Base-by-base conservation (phyloP, 108 stramenopile species). In the Nitzschia sp. region DNA sequence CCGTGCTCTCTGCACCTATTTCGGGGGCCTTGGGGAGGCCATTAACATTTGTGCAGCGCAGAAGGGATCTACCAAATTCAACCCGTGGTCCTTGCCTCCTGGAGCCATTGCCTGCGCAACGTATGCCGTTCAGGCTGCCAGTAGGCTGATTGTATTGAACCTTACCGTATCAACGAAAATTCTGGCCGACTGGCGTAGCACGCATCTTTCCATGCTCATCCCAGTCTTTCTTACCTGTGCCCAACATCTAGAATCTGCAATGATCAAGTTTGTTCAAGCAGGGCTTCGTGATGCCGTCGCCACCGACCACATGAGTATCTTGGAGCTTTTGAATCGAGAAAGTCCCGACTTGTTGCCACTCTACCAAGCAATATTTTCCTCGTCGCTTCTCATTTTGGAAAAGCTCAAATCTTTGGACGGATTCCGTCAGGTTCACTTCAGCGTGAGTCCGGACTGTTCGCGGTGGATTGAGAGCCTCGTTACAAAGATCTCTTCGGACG, bases 1-100 rank as follows among this genome's bases (percentile, higher is more conserved):
- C 24, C 79, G 82, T 18, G 76, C 72, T 19, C 69, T 86, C 5
- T 80, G 74, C 51, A 72, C 77, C 4, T 83, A 71, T 35, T 29
- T 58, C 2, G 81, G 78, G 6, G 81, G 82, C 36, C 46, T 86
- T 24, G 85, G 85, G 6, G 72, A 74, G 58, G 67, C 82, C n/a
- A 45, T 86, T 23, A 25, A 13, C 18, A 46, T 42, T 17, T 34
- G 56, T 28, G 27, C 42, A 27, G 59, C 51, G 8, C 47, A 75
- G 53, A 21, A 55, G 0, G 3, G 18, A 5, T 28, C 24, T 9
- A 59, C 58, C 6, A 15, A 36, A 1, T 28, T 51, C 31, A 35
- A 27, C n/a, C 32, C 59, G 4, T 84, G 83, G 83, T 25, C 51
- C 13, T 32, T 85, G 32, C 80, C 78, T 35, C 84, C 84, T 1